Conservation (phyloP, 768 basidiomycete genomes). For the Peribolospora baueri region DNA sequence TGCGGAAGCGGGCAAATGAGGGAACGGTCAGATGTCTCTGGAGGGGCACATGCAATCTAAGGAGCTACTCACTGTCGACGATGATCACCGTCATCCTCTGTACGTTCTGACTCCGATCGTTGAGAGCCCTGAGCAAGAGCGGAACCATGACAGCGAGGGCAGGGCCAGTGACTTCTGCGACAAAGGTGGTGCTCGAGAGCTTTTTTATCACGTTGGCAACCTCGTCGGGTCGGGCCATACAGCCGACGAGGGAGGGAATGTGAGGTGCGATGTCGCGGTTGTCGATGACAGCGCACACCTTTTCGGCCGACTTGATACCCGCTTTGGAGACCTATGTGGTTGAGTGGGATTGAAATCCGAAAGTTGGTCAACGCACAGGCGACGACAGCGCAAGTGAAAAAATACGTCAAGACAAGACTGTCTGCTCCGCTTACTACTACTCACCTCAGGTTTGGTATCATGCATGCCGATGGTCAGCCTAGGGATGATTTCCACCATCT, state of each 20-base stretch:
- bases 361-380: background rate
- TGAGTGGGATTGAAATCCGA: background rate
- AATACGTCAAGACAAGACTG: background rate
- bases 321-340: conserved; percentile 46
- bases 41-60: background rate
- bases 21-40: background rate
- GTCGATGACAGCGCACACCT: conserved; percentile 67
- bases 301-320: conserved; percentile 68
- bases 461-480: conserved; percentile 78
- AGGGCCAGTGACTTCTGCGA: conserved; percentile 89
- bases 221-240: conserved; percentile 64
- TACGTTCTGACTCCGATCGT: conserved; percentile 87
- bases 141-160: conserved; percentile 88
- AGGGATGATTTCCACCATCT: conserved; percentile 58
- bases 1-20: conserved; percentile 52
- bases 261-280: conserved; percentile 82
- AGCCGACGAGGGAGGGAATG: conserved; percentile 67
- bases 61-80: background rate
- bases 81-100: conserved; percentile 49
- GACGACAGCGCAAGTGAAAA: background rate
- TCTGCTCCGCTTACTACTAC: conserved; percentile 6
- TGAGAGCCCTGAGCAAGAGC: conserved; percentile 65
- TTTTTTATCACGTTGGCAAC: conserved; percentile 86
- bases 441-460: conserved; percentile 81
- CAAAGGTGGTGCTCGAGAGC: conserved; percentile 81